A percentile compares a stretch with the other conserved stretches of the same genome.
Conservation (phyloP, 495 filamentous ascomycete species). For the Sabuloglossum arenarium region DNA sequence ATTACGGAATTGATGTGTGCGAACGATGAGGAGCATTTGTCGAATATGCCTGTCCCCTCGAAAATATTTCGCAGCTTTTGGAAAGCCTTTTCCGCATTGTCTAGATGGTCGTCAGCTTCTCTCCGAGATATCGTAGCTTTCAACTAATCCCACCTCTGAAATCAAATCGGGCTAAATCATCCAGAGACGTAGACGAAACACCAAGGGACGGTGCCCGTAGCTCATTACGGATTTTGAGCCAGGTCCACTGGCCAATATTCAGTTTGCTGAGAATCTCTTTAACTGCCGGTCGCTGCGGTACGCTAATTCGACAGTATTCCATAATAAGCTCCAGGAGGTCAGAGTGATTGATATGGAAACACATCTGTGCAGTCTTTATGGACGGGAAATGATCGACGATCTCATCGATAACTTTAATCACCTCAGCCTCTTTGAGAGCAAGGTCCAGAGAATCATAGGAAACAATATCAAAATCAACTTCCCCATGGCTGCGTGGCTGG, state of each 20-base stretch:
- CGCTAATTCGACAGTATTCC: slow-evolving; percentile 64
- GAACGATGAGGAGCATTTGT: slow-evolving; percentile 48
- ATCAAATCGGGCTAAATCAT: slow-evolving; percentile 79
- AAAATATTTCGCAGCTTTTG: slow-evolving; percentile 50
- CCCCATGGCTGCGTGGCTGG: slow-evolving; percentile 62
- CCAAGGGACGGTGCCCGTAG: slow-evolving; percentile 60
- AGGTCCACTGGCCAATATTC: slow-evolving; percentile 62
- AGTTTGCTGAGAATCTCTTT: slow-evolving; percentile 78
- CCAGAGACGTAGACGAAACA: slow-evolving; percentile 71
- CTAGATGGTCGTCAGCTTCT: slow-evolving; percentile 18
- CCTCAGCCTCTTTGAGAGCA: slow-evolving; percentile 83
- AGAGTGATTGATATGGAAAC: slow-evolving; percentile 84
- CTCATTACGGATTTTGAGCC: slow-evolving; percentile 70
- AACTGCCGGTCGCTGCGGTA: slow-evolving; percentile 40
- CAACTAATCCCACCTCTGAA: slow-evolving; percentile 39
- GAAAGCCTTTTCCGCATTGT: slow-evolving; percentile 52
- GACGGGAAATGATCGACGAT: slow-evolving; percentile 66
- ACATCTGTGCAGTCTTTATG: slow-evolving; percentile 48
- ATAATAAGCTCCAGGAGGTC: slow-evolving; percentile 67
- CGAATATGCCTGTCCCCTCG: slow-evolving; percentile 43
- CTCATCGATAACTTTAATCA: slow-evolving; percentile 86
- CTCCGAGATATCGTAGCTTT: neutral
- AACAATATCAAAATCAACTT: slow-evolving; percentile 91
- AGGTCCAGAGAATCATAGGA: slow-evolving; percentile 59
- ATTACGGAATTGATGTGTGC: slow-evolving; percentile 58